A percentile compares a stretch with the other conserved stretches of the same genome.
Evolutionary conservation across 2,329 filamentous ascomycete genomes (phyloP).

Genomic region (Delphinella strobiligena): DNA sequence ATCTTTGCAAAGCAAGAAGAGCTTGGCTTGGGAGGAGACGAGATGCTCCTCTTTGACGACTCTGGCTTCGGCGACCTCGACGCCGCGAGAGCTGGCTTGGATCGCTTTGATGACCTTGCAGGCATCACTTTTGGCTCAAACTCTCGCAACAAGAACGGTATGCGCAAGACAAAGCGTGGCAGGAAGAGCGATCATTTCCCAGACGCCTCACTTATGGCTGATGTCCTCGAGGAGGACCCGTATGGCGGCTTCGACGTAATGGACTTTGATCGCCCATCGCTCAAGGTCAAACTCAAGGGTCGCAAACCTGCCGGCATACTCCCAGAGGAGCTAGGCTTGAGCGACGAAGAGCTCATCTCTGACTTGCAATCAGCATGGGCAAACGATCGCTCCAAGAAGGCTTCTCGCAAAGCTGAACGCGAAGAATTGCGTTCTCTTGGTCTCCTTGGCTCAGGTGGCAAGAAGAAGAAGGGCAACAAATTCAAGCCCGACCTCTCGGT

Average conservation of each 20-base stretch:
- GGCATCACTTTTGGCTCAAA: constrained; percentile 11
- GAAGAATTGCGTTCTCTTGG: constrained; percentile 33
- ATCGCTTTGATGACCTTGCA: constrained; percentile 12
- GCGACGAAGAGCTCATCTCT: constrained; percentile 31
- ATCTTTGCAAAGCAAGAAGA: constrained; percentile 51
- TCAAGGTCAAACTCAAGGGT: constrained; percentile 52
- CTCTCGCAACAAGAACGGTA: constrained; percentile 12
- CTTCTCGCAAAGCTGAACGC: constrained; percentile 34
- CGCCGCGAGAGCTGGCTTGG: constrained; percentile 19
- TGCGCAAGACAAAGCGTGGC: constrained; percentile 11
- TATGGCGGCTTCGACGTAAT: constrained; percentile 70
- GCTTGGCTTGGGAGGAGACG: constrained; percentile 48
- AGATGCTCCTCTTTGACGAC: constrained; percentile 44
- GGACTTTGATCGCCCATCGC: constrained; percentile 63
- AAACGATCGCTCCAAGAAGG: constrained; percentile 33
- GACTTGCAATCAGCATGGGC: constrained; percentile 29
- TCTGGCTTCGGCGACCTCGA: constrained; percentile 20
- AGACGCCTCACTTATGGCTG: constrained; percentile 43
- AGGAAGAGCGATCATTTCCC: constrained; percentile 32
- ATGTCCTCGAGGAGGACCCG: constrained; percentile 45
- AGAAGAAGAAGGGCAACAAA: constrained; percentile 23
- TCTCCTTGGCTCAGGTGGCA: constrained; percentile 20
- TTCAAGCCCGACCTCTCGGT: constrained; percentile 41
- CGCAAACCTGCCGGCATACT: constrained; percentile 32
- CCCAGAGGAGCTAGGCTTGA: constrained; percentile 25